A percentile compares a stretch with the other conserved stretches of the same genome.
These are phyloP conservation scores for Penicillium olsonii DNA, from an alignment of 2,329 filamentous ascomycete species.

Conservation along the genomic window DNA sequence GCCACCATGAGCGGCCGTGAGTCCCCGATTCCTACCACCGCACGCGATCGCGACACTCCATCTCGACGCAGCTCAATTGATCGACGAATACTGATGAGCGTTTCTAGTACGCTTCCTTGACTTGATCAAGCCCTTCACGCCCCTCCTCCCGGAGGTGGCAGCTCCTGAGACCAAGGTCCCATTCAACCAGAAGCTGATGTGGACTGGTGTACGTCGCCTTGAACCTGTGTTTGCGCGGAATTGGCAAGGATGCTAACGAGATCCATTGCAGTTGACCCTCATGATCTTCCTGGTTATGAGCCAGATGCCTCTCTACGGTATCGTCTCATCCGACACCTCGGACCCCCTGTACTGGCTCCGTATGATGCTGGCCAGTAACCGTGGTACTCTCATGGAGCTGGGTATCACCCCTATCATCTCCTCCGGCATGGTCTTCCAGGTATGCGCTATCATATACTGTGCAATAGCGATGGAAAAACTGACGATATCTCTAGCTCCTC, in stretches of 20 bases:
- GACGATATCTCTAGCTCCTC: conserved; percentile 63
- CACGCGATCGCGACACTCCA: conserved; percentile 33
- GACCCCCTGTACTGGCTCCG: conserved; percentile 99
- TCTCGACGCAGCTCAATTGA: conserved; percentile 27
- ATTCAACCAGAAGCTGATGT: conserved; percentile 98
- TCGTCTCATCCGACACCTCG: conserved; percentile 97
- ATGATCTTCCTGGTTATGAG: conserved; percentile 99
- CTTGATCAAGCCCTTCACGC: conserved; percentile 98
- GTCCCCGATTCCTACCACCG: conserved; percentile 33
- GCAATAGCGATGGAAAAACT: not conserved
- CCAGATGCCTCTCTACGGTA: conserved; percentile 98
- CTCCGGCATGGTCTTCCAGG: conserved; percentile 99
- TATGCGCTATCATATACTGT: conserved; percentile 30
- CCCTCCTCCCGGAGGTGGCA: conserved; percentile 98
- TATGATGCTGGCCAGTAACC: conserved; percentile 99
- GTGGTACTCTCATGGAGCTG: conserved; percentile 92
- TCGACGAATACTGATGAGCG: conserved; percentile 26
- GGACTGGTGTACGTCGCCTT: conserved; percentile 66
- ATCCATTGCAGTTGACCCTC: conserved; percentile 67
- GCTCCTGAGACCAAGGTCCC: conserved; percentile 97
- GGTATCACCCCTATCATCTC: conserved; percentile 99
- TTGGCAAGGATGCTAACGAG: conserved; percentile 15
- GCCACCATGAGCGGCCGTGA: conserved; percentile 62
- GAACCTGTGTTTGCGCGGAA: conserved; percentile 10
- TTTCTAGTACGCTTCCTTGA: conserved; percentile 93